Evolutionary conservation across 306 rosid species (phyloP).

Genomic region (Vigna radiata): DNA sequence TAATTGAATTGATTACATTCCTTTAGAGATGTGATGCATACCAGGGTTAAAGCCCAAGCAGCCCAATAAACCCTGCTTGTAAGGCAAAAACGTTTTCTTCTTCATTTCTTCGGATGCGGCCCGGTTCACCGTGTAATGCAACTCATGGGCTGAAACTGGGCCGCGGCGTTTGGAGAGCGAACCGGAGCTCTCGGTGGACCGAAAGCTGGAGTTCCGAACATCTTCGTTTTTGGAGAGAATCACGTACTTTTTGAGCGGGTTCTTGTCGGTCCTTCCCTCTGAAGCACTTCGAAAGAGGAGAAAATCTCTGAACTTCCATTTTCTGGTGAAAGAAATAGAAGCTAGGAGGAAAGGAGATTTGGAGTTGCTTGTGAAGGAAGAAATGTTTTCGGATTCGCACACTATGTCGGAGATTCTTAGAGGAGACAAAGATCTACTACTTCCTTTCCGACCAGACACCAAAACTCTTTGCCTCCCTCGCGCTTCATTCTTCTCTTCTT

Average conservation of each 20-base stretch:
- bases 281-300: constrained; percentile 88
- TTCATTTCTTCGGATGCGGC: constrained; percentile 91
- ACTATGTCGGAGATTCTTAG: constrained; percentile 70
- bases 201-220: constrained; percentile 73
- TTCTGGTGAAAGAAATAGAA: constrained; percentile 67
- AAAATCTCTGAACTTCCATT: constrained; percentile 79
- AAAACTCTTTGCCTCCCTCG: constrained; percentile 60
- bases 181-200: constrained; percentile 74
- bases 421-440: constrained; percentile 78
- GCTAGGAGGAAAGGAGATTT: constrained; percentile 64
- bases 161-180: constrained; percentile 75
- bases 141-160: constrained; percentile 82
- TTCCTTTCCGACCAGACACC: constrained; percentile 56
- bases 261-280: constrained; percentile 83
- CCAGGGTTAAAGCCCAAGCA: constrained; percentile 77
- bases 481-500: constrained; percentile 37
- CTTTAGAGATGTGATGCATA: constrained; percentile 63
- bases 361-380: constrained; percentile 54
- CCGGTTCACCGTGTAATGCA: constrained; percentile 87
- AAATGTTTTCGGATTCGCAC: constrained; percentile 41
- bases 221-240: constrained; percentile 67
- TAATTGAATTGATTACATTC: constrained; percentile 51
- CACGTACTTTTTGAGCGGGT: constrained; percentile 57
- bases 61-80: constrained; percentile 83
- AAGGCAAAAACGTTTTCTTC: constrained; percentile 87